Evolutionary conservation across 139 green algal species (phyloP), one percentile per base, ranked within the genome.

Genomic region (Tetradesmus lagerheimii): DNA sequence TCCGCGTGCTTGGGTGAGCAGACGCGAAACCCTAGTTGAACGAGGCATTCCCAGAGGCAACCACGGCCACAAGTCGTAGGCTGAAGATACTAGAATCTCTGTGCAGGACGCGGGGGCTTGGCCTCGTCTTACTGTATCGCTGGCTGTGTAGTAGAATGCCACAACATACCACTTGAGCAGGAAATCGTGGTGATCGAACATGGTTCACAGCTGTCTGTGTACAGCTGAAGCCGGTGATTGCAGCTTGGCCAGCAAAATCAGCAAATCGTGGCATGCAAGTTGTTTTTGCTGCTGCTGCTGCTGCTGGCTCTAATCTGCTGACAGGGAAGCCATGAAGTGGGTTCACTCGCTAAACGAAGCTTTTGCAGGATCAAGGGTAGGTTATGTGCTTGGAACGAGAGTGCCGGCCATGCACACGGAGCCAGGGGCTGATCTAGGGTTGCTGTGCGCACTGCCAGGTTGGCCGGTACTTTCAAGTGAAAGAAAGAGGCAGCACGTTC

Each of bases 381-480:
- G 20, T 4, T 31, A 27, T 31, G 23, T 27, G 0, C 57, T 71
- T 31, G 57, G 23, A 11, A 71, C 12, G 12, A 31, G 16, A n/a
- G 8, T 71, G 16, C 12, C 25, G 4, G 57, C 20, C 23, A 8
- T 71, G 57, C 16, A 9, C 8, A 9, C 11, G 20, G 57, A n/a
- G 57, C 50, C 50, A 27, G 50, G 50, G 9, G 8, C 47, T 62
- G 1, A 62, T 20, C 18, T 62, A 14, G 12, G 15, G 16, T 11
- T 18, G 23, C 38, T 18, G 18, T 29, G 47, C n/a, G n/a, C n/a
- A n/a, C n/a, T n/a, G n/a, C n/a, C 92, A 96, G 94, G 80, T 95
- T 15, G 95, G 95, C 0, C 83, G 82, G 18, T 94, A 92, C 34
- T 97, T 97, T 67, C n/a, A 90, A 0, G 75, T 96, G 35, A 92